phyloP scores from a whole-genome alignment of 202 grass and related monocot genomes.

The Zoysia matrella region DNA sequence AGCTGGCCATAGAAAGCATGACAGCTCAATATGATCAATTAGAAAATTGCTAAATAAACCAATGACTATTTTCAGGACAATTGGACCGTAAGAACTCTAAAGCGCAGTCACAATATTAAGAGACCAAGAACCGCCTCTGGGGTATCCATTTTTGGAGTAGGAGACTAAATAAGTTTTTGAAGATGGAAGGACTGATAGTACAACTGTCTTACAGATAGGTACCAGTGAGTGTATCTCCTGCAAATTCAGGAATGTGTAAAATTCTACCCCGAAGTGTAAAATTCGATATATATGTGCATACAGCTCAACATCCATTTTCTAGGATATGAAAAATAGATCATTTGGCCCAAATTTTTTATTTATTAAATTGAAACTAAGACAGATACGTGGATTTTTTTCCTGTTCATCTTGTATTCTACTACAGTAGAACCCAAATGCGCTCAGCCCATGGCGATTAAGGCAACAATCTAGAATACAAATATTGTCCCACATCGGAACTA shows the following conservation, averaged over 20 bases:
- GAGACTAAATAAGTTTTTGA: not conserved
- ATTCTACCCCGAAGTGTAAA: too few species aligned
- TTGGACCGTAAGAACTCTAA: not conserved
- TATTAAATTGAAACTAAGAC: not conserved
- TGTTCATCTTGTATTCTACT: not conserved
- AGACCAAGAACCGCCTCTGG: not conserved
- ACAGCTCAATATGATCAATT: not conserved
- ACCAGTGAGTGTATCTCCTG: not conserved
- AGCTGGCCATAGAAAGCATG: not conserved
- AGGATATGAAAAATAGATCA: not conserved
- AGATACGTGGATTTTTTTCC: not conserved
- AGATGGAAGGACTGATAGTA: not conserved
- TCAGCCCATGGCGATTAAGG: not conserved
- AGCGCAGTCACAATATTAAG: not conserved
- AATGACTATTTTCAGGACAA: not conserved
- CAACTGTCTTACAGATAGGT: not conserved
- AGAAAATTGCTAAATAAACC: not conserved
- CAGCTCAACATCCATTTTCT: not conserved
- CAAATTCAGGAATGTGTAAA: conserved; percentile 12
- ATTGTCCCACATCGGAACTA: not conserved
- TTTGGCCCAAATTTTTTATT: not conserved
- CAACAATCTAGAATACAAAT: conserved; percentile 6
- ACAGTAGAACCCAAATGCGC: not conserved
- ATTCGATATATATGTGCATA: too few species aligned
- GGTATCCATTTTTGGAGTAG: not conserved